These are phyloP conservation scores for Artemisia argyi DNA, from an alignment of 129 eudicot species.

Conservation along the genomic window DNA sequence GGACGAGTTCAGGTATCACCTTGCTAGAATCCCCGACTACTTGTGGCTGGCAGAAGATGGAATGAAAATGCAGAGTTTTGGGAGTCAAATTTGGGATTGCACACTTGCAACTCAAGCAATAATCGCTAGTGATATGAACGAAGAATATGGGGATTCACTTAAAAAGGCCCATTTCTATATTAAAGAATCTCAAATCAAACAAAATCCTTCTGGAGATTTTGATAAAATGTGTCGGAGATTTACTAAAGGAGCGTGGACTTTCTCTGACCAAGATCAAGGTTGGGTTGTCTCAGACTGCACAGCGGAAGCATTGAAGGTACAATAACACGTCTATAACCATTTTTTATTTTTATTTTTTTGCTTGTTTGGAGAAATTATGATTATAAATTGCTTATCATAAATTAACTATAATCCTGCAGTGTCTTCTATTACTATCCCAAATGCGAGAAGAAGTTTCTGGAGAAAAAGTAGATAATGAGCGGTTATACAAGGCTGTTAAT, in stretches of 20 bases:
- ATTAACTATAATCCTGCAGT: conserved; percentile 31
- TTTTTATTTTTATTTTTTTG: too few species aligned
- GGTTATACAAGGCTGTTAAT: conserved; percentile 44
- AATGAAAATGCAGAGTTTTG: conserved; percentile 81
- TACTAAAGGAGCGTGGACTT: conserved; percentile 50
- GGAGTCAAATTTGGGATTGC: conserved; percentile 79
- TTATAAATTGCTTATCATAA: neutral
- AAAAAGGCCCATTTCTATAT: conserved; percentile 68
- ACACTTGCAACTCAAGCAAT: conserved; percentile 75
- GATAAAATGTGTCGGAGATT: conserved; percentile 40
- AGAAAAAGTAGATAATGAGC: conserved; percentile 35
- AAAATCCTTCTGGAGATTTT: conserved; percentile 44
- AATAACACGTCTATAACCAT: neutral
- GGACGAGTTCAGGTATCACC: conserved; percentile 63
- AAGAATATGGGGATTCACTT: conserved; percentile 70
- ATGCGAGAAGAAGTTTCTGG: conserved; percentile 45
- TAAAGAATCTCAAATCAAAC: conserved; percentile 68
- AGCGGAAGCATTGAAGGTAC: conserved; percentile 47
- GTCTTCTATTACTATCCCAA: conserved; percentile 44
- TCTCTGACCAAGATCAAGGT: conserved; percentile 57
- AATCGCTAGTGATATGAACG: conserved; percentile 62
- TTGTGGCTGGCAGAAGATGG: conserved; percentile 91
- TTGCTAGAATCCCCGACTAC: conserved; percentile 75
- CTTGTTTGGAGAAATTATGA: too few species aligned
- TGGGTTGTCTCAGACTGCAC: conserved; percentile 58